Evolutionary conservation across 177 flowering plant species (phyloP).

Genomic region (Telopea speciosissima): DNA sequence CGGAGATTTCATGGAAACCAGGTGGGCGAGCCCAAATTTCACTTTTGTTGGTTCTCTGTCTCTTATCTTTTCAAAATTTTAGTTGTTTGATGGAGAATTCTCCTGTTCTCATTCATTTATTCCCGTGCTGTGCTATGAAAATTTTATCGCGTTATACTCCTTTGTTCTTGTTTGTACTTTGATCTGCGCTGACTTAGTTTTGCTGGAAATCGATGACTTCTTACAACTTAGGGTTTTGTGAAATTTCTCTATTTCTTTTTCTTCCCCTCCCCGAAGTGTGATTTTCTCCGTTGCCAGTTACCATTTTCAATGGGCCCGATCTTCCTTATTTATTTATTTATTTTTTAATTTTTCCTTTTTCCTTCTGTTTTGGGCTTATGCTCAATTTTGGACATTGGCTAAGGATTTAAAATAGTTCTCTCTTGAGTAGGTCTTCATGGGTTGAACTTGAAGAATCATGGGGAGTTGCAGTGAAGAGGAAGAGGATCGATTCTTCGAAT

Average conservation of each 20-base stretch:
- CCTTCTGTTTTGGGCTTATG: slow-evolving; percentile 8
- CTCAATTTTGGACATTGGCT: slow-evolving; percentile 31
- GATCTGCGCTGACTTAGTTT: slow-evolving; percentile 9
- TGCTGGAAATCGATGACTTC: slow-evolving; percentile 13
- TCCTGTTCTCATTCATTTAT: neutral
- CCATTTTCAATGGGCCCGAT: slow-evolving; percentile 61
- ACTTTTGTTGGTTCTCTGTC: slow-evolving; percentile 1
- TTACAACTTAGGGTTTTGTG: slow-evolving; percentile 13
- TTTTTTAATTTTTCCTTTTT: slow-evolving; percentile 1
- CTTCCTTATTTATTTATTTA: too few relatives aligned
- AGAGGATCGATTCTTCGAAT: slow-evolving; percentile 57
- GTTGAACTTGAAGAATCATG: slow-evolving; percentile 28
- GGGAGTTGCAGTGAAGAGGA: slow-evolving; percentile 34
- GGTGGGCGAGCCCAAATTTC: slow-evolving; percentile 15
- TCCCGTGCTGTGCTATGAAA: neutral
- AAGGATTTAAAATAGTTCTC: slow-evolving; percentile 27
- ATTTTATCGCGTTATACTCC: neutral
- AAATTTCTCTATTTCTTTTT: neutral
- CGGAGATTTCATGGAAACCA: slow-evolving; percentile 13
- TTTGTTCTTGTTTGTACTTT: slow-evolving; percentile 9
- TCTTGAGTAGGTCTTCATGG: slow-evolving; percentile 40
- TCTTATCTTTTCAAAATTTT: neutral
- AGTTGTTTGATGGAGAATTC: neutral
- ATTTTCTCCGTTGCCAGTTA: slow-evolving; percentile 15
- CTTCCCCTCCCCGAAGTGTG: neutral